Percentiles rank a stretch among this genome's conserved stretches.
These are phyloP conservation scores for Diversispora eburnea DNA, from an alignment of 192 early-diverging fungal genomes.

Conservation along the genomic window DNA sequence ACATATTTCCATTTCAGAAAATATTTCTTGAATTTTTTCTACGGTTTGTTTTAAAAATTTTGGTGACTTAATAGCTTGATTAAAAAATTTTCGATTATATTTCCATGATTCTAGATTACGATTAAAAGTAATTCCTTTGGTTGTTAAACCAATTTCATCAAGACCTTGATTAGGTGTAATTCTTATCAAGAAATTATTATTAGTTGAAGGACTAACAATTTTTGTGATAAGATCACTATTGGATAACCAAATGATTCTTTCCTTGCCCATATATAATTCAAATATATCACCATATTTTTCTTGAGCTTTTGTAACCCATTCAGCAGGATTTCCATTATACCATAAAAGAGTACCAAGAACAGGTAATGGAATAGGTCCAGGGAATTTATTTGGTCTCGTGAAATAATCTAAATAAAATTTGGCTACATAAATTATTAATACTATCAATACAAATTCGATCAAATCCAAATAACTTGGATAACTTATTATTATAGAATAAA, in stretches of 20 bases:
- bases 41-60: slow-evolving; percentile 7
- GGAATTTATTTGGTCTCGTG: not conserved
- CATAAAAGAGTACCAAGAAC: slow-evolving; percentile 5
- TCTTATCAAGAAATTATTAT: slow-evolving; percentile 15
- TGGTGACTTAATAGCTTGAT: slow-evolving; percentile 1
- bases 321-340: not conserved
- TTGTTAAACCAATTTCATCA: slow-evolving; percentile 9
- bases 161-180: slow-evolving; percentile 14
- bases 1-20: slow-evolving; percentile 21
- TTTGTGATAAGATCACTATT: slow-evolving; percentile 12
- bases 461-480: not conserved
- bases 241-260: slow-evolving; percentile 16
- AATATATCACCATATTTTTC: slow-evolving; percentile 26
- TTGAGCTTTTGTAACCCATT: not conserved
- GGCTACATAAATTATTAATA: not conserved
- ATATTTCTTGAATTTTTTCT: not conserved
- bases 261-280: slow-evolving; percentile 24
- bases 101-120: slow-evolving; percentile 9
- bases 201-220: slow-evolving; percentile 20
- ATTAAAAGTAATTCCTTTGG: slow-evolving; percentile 15
- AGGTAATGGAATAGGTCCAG: slow-evolving; percentile 16
- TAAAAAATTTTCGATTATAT: slow-evolving; percentile 22
- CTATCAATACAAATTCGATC: not conserved
- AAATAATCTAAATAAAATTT: slow-evolving; percentile 11
- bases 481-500: not conserved